Evolutionary conservation across 2,329 filamentous ascomycete genomes (phyloP), one percentile per base, ranked within the genome.

Genomic region (Herpomyces periplanetae): DNA sequence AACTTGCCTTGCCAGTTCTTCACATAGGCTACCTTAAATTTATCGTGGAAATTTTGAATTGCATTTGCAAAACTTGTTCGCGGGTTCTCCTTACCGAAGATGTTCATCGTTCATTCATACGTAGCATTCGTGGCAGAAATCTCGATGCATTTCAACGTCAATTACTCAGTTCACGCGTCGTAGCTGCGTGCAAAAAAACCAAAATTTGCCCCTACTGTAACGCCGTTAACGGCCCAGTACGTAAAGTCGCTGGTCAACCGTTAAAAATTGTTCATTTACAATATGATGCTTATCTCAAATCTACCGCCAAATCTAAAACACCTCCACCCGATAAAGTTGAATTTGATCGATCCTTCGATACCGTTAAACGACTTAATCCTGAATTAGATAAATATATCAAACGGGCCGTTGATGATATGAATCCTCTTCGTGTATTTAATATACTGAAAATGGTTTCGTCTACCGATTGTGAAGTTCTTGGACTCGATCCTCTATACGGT

Each of bases 21-120:
- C 80, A 96, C 34, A 71, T 91, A 27, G 80, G 80, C 14, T 96
- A 88, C 35, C 53, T 96, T 30, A 80, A 71, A 35, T 71, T 84
- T 35, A 69, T 80, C 26, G 75, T 85, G 34, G 61, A 60, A 17
- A 73, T 87, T 21, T 48, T 96, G 10, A 73, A 91, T 35, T 64
- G 80, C 32, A 84, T 96, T 27, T 96, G 80, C 57, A 96, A 87
- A 36, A 44, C 49, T 33, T 96, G 80, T 35, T 66, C 68, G 10
- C 53, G 53, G 25, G 62, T 91, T 4, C 42, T 96, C 21, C 50
- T 96, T 10, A 56, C 63, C 14, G 71, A 88, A 34, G 44, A 52
- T 9, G 68, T 85, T 30, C 57, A 68, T 27, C 57, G 65, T 15
- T 41, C 47, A 3, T 84, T 62, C 28, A 44, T 88, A n/a, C 63